Percentiles rank a stretch among this genome's conserved stretches.
phyloP scores from a whole-genome alignment of 495 filamentous ascomycete genomes.

The Viridothelium virens region DNA sequence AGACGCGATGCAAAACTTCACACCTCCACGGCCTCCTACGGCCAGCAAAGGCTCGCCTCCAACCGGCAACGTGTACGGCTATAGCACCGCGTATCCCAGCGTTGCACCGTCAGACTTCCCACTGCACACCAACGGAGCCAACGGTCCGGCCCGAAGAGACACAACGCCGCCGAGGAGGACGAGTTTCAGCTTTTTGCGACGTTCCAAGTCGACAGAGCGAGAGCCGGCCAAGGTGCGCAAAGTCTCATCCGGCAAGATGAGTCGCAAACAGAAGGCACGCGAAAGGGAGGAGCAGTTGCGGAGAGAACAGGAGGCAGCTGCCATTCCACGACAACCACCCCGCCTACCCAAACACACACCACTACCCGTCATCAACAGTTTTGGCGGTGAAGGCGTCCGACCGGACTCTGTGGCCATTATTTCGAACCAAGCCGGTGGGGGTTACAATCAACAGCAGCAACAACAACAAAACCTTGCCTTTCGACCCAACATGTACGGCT shows the following conservation, averaged over 20 bases:
- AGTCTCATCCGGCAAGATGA: constrained; percentile 51
- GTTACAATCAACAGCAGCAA: constrained; percentile 27
- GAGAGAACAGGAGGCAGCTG: constrained; percentile 51
- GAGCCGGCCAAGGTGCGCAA: constrained; percentile 21
- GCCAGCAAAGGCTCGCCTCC: background rate
- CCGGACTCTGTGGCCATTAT: constrained; percentile 59
- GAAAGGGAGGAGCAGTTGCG: constrained; percentile 59
- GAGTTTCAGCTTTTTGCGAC: constrained; percentile 32
- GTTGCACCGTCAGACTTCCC: background rate
- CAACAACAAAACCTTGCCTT: constrained; percentile 21
- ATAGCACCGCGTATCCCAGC: background rate
- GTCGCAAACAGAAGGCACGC: constrained; percentile 57
- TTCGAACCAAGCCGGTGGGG: constrained; percentile 42
- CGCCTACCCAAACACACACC: constrained; percentile 71
- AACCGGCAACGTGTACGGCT: background rate
- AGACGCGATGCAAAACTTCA: background rate
- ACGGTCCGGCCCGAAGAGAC: background rate
- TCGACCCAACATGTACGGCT: constrained; percentile 12
- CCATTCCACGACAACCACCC: constrained; percentile 64
- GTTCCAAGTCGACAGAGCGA: constrained; percentile 27
- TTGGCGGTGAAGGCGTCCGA: constrained; percentile 61
- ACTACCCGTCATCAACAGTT: constrained; percentile 56
- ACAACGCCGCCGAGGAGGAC: constrained; percentile 19
- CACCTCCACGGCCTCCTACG: constrained; percentile 2
- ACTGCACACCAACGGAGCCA: background rate